Base-by-base conservation (phyloP, 805 yeast genomes). In the Yarrowia sp. region DNA sequence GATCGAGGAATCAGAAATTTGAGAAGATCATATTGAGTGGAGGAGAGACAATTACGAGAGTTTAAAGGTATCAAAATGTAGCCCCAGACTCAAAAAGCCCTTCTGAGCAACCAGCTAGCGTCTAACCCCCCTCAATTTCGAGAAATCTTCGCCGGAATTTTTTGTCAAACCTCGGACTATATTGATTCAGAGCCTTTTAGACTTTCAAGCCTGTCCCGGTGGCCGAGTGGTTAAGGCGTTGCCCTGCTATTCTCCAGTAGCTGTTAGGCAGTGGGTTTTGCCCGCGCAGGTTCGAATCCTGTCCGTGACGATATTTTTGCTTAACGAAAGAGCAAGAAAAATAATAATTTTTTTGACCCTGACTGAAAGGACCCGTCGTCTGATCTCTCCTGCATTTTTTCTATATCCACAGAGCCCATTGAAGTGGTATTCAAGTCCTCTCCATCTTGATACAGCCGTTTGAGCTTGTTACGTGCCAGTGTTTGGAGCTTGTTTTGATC, bases 211-310 rank as follows among this genome's bases (percentile, higher is more conserved):
- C 36, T 41, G 87, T 84, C 82, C 83, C 90, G 84, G 91, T 88
- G 92, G 90, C 92, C 91, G 92, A 88, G 92, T 87, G 92, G 92
- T 88, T 88, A 88, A 88, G 92, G 92, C 90, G 92, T 86, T 87
- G 87, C 92, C 91, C 92, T 88, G 91, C 92, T 88, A 87, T 76
- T 73, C 15, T 19, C 41, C 32, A 26, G 32, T 68, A 69, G 59
- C 50, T 49, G 70, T 43, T 4, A 68, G 92, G 91, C 90, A 86
- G 87, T 88, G 91, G 89, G 91, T 86, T 88, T 83, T 88, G 87
- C 91, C 89, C 86, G 88, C 97, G 97, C 97, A 91, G 96, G 97
- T 91, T 91, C 97, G 97, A 91, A 91, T 91, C 97, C 96, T 91
- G 97, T 91, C 96, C 89, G 96, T 91, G 90, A 90, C 97, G 97